These are phyloP conservation scores for Aspergillus sojae DNA, from an alignment of 2,329 filamentous ascomycete species.

Conservation along the genomic window DNA sequence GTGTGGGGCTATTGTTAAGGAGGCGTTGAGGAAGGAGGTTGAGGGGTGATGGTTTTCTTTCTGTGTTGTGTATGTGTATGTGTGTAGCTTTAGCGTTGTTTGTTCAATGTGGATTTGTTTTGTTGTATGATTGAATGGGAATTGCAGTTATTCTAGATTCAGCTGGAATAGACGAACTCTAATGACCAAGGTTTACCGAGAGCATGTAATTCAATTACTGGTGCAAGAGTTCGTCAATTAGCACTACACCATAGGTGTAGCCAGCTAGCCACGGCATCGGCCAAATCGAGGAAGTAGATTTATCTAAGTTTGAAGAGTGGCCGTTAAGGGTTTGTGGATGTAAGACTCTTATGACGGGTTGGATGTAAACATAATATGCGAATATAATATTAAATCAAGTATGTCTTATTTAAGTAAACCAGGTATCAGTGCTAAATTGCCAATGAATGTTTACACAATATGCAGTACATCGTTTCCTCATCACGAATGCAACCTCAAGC, in stretches of 20 bases:
- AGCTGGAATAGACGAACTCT: not conserved
- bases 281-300: not conserved
- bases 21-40: slow-evolving; percentile 60
- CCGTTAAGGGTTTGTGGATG: not conserved
- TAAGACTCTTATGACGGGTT: not conserved
- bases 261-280: too few species aligned
- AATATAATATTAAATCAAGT: not conserved
- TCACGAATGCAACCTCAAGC: not conserved
- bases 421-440: not conserved
- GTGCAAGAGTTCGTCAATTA: not conserved
- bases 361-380: not conserved
- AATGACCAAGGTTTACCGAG: not conserved
- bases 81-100: not conserved
- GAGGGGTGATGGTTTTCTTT: slow-evolving; percentile 21
- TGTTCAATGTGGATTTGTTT: not conserved
- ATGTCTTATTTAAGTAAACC: not conserved
- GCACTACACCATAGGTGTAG: too few species aligned
- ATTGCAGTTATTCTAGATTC: not conserved
- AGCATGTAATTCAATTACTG: not conserved
- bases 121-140: not conserved
- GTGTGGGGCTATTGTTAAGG: slow-evolving; percentile 63
- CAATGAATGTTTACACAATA: slow-evolving; percentile 1
- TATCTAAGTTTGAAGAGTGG: not conserved
- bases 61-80: not conserved
- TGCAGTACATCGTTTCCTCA: not conserved